Conservation (phyloP, 352 stramenopile species). For the Globisporangium megalacanthum region DNA sequence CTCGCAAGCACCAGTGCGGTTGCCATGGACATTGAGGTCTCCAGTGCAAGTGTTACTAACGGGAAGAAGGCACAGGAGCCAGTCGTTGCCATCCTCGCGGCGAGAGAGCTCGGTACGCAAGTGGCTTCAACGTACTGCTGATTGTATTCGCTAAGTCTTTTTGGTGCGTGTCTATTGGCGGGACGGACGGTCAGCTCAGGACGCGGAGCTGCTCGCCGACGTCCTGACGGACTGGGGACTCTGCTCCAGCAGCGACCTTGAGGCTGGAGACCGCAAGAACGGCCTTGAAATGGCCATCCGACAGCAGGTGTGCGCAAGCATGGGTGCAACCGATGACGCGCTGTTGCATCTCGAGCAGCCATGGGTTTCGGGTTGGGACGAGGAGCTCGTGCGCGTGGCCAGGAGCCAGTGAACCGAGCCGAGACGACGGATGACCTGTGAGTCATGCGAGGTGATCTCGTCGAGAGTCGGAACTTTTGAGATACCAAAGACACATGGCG, state of each 20-base stretch:
- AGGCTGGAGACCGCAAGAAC: neutral
- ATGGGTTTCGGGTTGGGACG: constrained; percentile 5
- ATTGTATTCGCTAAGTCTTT: neutral
- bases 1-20: neutral
- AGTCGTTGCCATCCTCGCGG: constrained; percentile 3
- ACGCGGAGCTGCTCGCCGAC: constrained; percentile 3
- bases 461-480: neutral
- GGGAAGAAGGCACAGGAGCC: neutral
- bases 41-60: constrained; percentile 5
- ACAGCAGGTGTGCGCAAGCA: neutral
- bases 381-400: neutral
- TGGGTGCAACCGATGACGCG: neutral
- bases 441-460: neutral
- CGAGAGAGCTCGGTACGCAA: constrained; percentile 8
- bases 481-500: no score
- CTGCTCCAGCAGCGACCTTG: neutral
- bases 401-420: no score
- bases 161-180: neutral
- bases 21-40: neutral
- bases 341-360: neutral
- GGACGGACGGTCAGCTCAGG: constrained; percentile 2
- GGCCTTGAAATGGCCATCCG: neutral
- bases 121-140: no score
- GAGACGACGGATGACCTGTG: no score
- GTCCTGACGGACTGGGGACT: constrained; percentile 5